phyloP scores from a whole-genome alignment of 2,329 filamentous ascomycete genomes.

The Hortaea werneckii region DNA sequence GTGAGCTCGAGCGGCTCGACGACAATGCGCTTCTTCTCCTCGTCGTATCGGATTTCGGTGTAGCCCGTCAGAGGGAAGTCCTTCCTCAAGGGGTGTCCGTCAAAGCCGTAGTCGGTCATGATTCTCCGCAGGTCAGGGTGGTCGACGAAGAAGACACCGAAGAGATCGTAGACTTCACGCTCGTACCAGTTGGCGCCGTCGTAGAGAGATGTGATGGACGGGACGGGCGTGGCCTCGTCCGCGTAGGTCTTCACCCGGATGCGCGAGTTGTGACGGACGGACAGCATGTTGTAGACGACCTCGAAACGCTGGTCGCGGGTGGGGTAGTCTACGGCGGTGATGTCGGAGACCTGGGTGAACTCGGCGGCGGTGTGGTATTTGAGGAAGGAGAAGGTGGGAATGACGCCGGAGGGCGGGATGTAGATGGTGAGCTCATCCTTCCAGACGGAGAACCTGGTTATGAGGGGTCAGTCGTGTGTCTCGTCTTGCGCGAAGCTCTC shows the following conservation, averaged over 20 bases:
- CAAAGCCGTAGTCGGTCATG: constrained; percentile 99
- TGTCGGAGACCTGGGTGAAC: constrained; percentile 84
- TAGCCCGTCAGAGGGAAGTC: constrained; percentile 97
- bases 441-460: constrained; percentile 75
- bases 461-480: too few species aligned
- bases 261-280: constrained; percentile 89
- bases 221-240: constrained; percentile 88
- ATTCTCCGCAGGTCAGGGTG: constrained; percentile 94
- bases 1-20: constrained; percentile 96
- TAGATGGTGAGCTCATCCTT: constrained; percentile 81
- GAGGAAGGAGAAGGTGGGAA: constrained; percentile 87
- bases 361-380: constrained; percentile 97
- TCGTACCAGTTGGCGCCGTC: constrained; percentile 99
- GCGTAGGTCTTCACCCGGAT: constrained; percentile 98
- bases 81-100: constrained; percentile 93
- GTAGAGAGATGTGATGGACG: constrained; percentile 74
- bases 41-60: constrained; percentile 94
- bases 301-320: constrained; percentile 94
- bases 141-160: constrained; percentile 90
- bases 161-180: constrained; percentile 93
- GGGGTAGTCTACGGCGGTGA: constrained; percentile 92
- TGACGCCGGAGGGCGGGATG: constrained; percentile 75
- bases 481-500: too few species aligned
- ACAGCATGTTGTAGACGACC: constrained; percentile 94
- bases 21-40: constrained; percentile 99